Evolutionary conservation across 257 asterid species (phyloP).

Genomic region (Gardenia jasminoides): DNA sequence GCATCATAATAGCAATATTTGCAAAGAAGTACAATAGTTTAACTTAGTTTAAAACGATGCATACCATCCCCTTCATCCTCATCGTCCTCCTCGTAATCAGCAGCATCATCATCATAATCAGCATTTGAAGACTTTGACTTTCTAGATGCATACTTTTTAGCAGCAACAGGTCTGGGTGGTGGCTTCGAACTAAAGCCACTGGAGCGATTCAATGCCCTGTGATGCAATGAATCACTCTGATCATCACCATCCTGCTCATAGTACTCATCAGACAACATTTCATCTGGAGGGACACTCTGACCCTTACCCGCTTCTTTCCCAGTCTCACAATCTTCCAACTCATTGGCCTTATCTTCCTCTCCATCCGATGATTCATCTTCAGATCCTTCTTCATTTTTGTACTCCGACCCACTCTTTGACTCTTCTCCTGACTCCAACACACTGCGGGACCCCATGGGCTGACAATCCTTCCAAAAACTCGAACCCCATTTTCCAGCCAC

Average conservation of each 20-base stretch:
- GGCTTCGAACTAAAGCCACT: constrained; percentile 56
- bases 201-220: constrained; percentile 46
- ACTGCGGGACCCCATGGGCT: constrained; percentile 42
- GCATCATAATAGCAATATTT: neutral
- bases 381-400: constrained; percentile 61
- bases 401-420: constrained; percentile 86
- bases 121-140: constrained; percentile 52
- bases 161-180: constrained; percentile 41
- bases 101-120: constrained; percentile 52
- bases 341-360: constrained; percentile 44
- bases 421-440: constrained; percentile 81
- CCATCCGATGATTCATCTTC: constrained; percentile 77
- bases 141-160: constrained; percentile 40
- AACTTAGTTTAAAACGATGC: neutral
- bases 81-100: constrained; percentile 51
- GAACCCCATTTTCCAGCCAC: constrained; percentile 82
- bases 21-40: neutral
- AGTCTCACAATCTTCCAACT: constrained; percentile 53
- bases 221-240: constrained; percentile 63
- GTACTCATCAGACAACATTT: constrained; percentile 96
- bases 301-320: constrained; percentile 52
- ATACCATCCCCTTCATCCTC: constrained; percentile 60
- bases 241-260: constrained; percentile 97
- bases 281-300: constrained; percentile 70
- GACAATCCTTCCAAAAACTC: constrained; percentile 81